A percentile compares a stretch with the other conserved stretches of the same genome.
Evolutionary conservation across 306 rosid genomes (phyloP).

Genomic region (Trichosanthes truncata): DNA sequence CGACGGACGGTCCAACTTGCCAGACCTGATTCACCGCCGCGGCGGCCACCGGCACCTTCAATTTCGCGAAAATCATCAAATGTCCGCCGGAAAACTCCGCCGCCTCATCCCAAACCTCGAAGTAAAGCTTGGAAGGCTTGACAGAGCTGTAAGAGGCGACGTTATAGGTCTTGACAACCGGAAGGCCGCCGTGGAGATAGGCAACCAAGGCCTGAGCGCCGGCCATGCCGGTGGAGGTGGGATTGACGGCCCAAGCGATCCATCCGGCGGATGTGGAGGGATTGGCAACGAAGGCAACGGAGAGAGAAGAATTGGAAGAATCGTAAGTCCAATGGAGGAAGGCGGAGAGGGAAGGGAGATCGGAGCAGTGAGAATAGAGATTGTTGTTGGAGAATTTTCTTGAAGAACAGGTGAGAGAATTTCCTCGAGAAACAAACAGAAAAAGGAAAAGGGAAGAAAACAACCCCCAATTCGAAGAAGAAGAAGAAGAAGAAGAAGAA

Average conservation of each 20-base stretch:
- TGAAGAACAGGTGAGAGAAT: slow-evolving; percentile 34
- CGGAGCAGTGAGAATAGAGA: slow-evolving; percentile 37
- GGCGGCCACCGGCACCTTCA: slow-evolving; percentile 32
- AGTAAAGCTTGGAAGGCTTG: slow-evolving; percentile 6
- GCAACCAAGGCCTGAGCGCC: slow-evolving; percentile 58
- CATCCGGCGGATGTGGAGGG: slow-evolving; percentile 35
- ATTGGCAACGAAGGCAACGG: slow-evolving; percentile 45
- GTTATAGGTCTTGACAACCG: slow-evolving; percentile 22
- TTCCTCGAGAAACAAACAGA: slow-evolving; percentile 15
- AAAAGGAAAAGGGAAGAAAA: neutral
- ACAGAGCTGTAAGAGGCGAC: neutral
- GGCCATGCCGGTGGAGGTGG: slow-evolving; percentile 31
- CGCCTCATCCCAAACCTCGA: slow-evolving; percentile 24
- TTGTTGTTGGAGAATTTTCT: slow-evolving; percentile 26
- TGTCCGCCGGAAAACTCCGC: slow-evolving; percentile 14
- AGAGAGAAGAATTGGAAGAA: slow-evolving; percentile 40
- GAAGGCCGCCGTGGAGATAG: neutral
- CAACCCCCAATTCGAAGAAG: neutral
- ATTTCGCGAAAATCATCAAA: slow-evolving; percentile 27
- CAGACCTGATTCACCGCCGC: slow-evolving; percentile 35
- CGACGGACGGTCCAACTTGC: slow-evolving; percentile 56
- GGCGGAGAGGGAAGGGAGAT: slow-evolving; percentile 35
- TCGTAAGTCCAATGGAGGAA: slow-evolving; percentile 49
- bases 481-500: neutral
- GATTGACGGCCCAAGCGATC: slow-evolving; percentile 74